Base-by-base conservation (phyloP, 805 yeast species). In the Nakazawaea laoshanensis region DNA sequence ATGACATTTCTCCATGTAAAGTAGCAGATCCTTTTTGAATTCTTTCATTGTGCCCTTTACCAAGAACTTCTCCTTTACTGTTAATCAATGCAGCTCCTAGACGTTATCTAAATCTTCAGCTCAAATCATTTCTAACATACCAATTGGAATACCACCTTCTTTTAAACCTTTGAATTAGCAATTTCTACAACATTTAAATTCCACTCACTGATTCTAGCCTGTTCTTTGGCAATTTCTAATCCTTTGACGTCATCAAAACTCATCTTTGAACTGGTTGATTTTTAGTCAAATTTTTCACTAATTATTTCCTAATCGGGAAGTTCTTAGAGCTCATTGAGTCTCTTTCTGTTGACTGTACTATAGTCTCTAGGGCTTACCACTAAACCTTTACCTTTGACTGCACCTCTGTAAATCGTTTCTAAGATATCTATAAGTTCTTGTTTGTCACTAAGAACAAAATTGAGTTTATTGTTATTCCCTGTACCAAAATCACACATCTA, bases 401-500 rank as follows among this genome's bases (percentile, higher is more conserved):
- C 97, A 0, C 96, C 96, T 41, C 96, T 58, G 54, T 81, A 92
- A 1, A 89, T 74, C 0, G 88, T 79, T 49, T 92, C 98, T 8
- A 92, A 59, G 19, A 92, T 81, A 53, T 89, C 97, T 14, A 92
- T 82, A 65, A 92, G 57, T 45, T 87, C 96, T 52, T 89, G 96
- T 40, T 80, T 77, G 50, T 84, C 84, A 26, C 73, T 77, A 15
- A 81, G 52, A 9, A 74, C 66, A 55, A 89, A 89, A 49, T 86
- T 87, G 61, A 92, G 62, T 63, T 92, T 89, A 63, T 92, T 92
- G 57, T 92, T 92, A 52, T 92, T 87, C 20, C 98, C 98, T 0
- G 97, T 92, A 2, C 98, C 98, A 55, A 88, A 87, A 62, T 92
- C 98, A 57, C 96, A 85, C 94, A 92, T 77, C 41, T 33, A 19